Evolutionary conservation across 164 flowering plant species (phyloP).

Genomic region (Vitis vinifera): DNA sequence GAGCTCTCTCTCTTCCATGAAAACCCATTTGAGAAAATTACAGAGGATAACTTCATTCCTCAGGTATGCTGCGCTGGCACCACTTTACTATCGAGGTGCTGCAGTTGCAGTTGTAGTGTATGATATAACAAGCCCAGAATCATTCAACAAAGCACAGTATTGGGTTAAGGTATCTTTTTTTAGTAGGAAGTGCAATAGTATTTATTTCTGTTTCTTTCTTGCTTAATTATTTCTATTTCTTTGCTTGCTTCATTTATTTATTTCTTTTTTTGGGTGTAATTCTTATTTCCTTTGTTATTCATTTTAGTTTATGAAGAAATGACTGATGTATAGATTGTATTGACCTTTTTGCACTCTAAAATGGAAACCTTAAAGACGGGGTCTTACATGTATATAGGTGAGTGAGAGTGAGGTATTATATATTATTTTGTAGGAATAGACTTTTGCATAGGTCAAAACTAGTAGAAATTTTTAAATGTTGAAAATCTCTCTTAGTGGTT

Average conservation of each 20-base stretch:
- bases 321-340: too few species aligned
- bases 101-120: conserved; percentile 94
- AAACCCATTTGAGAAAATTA: not conserved
- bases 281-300: not conserved
- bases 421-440: too few species aligned
- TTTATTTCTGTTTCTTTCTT: not conserved
- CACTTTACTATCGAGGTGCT: conserved; percentile 97
- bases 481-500: too few species aligned
- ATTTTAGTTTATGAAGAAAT: too few species aligned
- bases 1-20: not conserved
- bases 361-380: too few species aligned
- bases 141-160: conserved; percentile 89
- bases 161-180: conserved; percentile 86
- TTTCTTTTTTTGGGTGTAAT: not conserved
- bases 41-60: not conserved
- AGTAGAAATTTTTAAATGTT: too few species aligned
- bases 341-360: too few species aligned
- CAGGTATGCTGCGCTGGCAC: conserved; percentile 98
- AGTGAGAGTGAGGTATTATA: too few species aligned
- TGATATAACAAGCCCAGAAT: conserved; percentile 88
- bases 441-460: too few species aligned
- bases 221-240: not conserved
- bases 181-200: not conserved
- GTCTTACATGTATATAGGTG: too few species aligned
- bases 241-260: too few species aligned